Percentiles rank a stretch among this genome's conserved stretches.
Evolutionary conservation across 139 green algal species (phyloP).

Genomic region (Mychonastes homosphaera): DNA sequence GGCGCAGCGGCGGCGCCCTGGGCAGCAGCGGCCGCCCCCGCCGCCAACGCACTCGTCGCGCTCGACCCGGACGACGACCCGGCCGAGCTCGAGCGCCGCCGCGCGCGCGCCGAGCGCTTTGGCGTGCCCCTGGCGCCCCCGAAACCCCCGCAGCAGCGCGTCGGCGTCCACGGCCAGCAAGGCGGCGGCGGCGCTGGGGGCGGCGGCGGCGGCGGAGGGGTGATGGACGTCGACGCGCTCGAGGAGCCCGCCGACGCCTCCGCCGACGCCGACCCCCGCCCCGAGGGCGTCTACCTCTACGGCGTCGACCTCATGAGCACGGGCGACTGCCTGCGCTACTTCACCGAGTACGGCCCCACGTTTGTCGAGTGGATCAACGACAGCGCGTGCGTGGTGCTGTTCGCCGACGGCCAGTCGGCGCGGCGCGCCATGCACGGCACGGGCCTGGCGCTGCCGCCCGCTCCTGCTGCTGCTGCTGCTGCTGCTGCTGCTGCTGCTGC

Average conservation of each 20-base stretch:
- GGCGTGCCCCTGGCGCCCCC: too few species aligned
- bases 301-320: conserved; percentile 79
- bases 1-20: too few species aligned
- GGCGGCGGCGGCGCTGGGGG: too few species aligned
- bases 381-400: conserved; percentile 60
- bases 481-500: not conserved
- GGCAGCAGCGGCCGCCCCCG: not conserved
- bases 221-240: conserved; percentile 39
- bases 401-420: conserved; percentile 43
- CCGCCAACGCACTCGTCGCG: too few species aligned
- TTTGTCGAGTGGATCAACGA: conserved; percentile 87
- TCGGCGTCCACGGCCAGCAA: too few species aligned
- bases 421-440: conserved; percentile 49
- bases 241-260: conserved; percentile 44
- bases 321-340: conserved; percentile 38
- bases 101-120: conserved; percentile 57
- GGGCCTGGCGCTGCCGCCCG: conserved; percentile 43
- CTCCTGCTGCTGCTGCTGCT: not conserved
- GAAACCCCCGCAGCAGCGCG: too few species aligned
- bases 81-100: too few species aligned
- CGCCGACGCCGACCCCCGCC: conserved; percentile 15
- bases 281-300: conserved; percentile 66
- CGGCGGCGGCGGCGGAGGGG: too few species aligned
- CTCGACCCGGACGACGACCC: too few species aligned
- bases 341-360: conserved; percentile 55